Evolutionary conservation across 2,329 filamentous ascomycete genomes (phyloP).

Genomic region (Hortaea werneckii): DNA sequence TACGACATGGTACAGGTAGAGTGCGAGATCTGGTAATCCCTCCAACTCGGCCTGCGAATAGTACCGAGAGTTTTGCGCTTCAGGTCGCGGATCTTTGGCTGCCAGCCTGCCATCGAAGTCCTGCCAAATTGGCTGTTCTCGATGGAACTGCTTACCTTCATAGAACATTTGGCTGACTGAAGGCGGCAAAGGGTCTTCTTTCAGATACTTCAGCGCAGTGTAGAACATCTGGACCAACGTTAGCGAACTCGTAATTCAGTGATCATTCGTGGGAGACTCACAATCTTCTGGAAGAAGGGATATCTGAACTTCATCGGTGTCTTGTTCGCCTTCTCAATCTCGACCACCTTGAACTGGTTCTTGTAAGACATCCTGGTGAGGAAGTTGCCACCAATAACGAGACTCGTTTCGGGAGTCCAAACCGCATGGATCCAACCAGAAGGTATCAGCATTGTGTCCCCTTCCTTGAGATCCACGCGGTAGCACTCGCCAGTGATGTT

Average conservation of each 20-base stretch:
- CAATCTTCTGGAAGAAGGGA: conserved; percentile 56
- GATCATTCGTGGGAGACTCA: background rate
- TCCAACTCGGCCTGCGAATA: conserved; percentile 54
- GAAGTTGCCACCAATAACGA: conserved; percentile 64
- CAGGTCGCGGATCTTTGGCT: conserved; percentile 38
- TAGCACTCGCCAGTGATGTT: conserved; percentile 57
- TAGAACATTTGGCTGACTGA: conserved; percentile 46
- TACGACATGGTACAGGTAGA: conserved; percentile 53
- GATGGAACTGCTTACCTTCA: conserved; percentile 45
- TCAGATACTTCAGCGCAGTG: conserved; percentile 52
- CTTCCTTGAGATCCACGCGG: conserved; percentile 53
- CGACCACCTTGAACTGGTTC: conserved; percentile 55
- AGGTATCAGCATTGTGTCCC: conserved; percentile 61
- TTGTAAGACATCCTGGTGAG: conserved; percentile 54
- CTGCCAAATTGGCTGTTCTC: conserved; percentile 47
- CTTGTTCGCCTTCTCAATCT: conserved; percentile 58
- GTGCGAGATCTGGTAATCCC: conserved; percentile 48
- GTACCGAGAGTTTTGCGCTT: conserved; percentile 46
- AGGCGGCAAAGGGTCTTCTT: conserved; percentile 52
- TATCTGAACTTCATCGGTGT: conserved; percentile 57
- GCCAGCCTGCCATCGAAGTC: conserved; percentile 45
- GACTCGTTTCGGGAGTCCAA: conserved; percentile 58
- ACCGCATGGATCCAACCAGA: conserved; percentile 65
- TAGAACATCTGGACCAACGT: conserved; percentile 50
- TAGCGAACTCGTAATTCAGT: background rate